Conservation (phyloP, 371 early-diverging fungal species). For the Mucor sp. region DNA sequence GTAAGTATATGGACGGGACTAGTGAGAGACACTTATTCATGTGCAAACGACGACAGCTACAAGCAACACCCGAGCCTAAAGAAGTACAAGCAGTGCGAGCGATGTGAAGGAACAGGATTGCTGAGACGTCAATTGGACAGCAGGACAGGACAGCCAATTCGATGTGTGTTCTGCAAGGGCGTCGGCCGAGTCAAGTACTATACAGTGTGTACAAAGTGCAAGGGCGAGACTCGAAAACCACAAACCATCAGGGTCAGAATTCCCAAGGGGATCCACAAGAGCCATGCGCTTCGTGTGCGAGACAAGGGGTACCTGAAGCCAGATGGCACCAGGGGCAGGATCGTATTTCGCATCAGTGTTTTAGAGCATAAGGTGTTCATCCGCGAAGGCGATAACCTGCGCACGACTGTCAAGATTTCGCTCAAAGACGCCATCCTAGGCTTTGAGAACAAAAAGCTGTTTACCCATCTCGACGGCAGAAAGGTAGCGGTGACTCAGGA, state of each 20-base stretch:
- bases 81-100: background rate
- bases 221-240: background rate
- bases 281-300: background rate
- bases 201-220: background rate
- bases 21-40: too few relatives aligned
- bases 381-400: conserved; percentile 87
- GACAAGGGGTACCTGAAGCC: conserved; percentile 4
- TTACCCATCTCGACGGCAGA: conserved; percentile 71
- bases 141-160: background rate
- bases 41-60: too few relatives aligned
- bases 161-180: conserved; percentile 1
- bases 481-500: background rate
- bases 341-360: background rate
- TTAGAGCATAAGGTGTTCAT: conserved; percentile 75
- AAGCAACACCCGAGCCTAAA: background rate
- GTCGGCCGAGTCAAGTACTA: background rate
- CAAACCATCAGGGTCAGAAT: background rate
- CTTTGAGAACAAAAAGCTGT: conserved; percentile 51
- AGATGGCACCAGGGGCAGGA: background rate
- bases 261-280: conserved; percentile 3
- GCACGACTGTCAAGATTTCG: conserved; percentile 58
- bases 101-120: background rate
- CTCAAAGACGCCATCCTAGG: conserved; percentile 87
- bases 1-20: conserved; percentile 2
- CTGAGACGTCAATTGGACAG: background rate